Conservation (phyloP, 2,329 filamentous ascomycete genomes). For the Epichloe sibirici region DNA sequence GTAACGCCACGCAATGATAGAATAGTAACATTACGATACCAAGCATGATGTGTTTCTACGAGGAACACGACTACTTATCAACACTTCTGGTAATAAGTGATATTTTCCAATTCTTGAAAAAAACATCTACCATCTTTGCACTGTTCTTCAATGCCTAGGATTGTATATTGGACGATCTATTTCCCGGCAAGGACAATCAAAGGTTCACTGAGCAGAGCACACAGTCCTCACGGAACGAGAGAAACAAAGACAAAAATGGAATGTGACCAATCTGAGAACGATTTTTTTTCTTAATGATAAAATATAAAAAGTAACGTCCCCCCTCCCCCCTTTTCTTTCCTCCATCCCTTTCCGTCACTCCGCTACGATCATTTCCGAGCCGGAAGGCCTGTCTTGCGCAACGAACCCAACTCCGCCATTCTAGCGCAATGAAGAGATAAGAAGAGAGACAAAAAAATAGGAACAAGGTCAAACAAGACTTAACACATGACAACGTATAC, state of each 20-base stretch:
- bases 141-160: too few relatives aligned
- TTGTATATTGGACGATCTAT: too few relatives aligned
- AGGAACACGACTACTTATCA: not conserved
- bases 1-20: not conserved
- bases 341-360: conserved; percentile 10
- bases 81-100: not conserved
- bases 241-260: too few relatives aligned
- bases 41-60: not conserved
- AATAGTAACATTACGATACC: not conserved
- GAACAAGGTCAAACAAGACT: conserved; percentile 7
- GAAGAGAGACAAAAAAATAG: conserved; percentile 8
- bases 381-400: conserved; percentile 7
- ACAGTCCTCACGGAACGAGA: too few relatives aligned
- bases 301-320: not conserved
- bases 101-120: too few relatives aligned
- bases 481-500: conserved; percentile 7
- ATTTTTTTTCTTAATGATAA: not conserved
- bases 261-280: not conserved
- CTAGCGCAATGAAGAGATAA: conserved; percentile 15
- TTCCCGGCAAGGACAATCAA: too few relatives aligned
- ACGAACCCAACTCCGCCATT: conserved; percentile 15
- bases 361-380: conserved; percentile 12
- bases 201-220: too few relatives aligned
- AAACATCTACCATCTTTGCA: too few relatives aligned
- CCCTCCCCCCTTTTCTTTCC: not conserved